Evolutionary conservation across 2,329 filamentous ascomycete species (phyloP).

Genomic region (Didymella keratinophila): DNA sequence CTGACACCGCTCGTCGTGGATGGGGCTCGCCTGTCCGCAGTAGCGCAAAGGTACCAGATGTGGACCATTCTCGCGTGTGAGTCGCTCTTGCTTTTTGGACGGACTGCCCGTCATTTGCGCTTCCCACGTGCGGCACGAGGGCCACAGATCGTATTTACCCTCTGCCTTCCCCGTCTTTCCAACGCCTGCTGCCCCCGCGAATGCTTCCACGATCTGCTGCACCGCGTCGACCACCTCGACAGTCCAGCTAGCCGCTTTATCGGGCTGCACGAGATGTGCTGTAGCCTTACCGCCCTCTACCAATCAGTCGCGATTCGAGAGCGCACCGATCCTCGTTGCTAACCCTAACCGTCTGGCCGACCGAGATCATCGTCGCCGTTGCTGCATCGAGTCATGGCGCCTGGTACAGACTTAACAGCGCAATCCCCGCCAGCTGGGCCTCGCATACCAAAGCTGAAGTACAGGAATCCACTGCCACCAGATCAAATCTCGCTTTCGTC

Average conservation of each 20-base stretch:
- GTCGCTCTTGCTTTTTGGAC: conserved; percentile 17
- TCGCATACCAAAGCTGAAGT: conserved; percentile 47
- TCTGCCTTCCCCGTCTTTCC: conserved; percentile 5
- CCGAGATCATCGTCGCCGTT: conserved; percentile 40
- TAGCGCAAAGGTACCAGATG: conserved; percentile 17
- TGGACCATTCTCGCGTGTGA: conserved; percentile 14
- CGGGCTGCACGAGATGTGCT: conserved; percentile 29
- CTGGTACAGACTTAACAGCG: conserved; percentile 36
- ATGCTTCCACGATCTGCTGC: background rate
- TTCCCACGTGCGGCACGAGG: conserved; percentile 19
- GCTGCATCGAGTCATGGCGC: conserved; percentile 37
- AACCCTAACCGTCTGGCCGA: conserved; percentile 30
- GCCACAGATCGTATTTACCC: conserved; percentile 8
- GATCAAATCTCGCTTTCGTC: conserved; percentile 28
- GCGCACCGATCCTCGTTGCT: conserved; percentile 25
- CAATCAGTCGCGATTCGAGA: conserved; percentile 31
- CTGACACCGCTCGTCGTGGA: conserved; percentile 5
- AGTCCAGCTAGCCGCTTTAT: conserved; percentile 23
- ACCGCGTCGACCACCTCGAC: conserved; percentile 4
- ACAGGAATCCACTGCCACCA: conserved; percentile 43
- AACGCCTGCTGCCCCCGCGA: conserved; percentile 4
- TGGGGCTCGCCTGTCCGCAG: conserved; percentile 9
- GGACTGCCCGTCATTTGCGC: conserved; percentile 16
- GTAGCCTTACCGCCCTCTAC: conserved; percentile 23
- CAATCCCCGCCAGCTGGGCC: conserved; percentile 31